Conservation (phyloP, 805 yeast species). For the Zygotorulaspora chibaensis region DNA sequence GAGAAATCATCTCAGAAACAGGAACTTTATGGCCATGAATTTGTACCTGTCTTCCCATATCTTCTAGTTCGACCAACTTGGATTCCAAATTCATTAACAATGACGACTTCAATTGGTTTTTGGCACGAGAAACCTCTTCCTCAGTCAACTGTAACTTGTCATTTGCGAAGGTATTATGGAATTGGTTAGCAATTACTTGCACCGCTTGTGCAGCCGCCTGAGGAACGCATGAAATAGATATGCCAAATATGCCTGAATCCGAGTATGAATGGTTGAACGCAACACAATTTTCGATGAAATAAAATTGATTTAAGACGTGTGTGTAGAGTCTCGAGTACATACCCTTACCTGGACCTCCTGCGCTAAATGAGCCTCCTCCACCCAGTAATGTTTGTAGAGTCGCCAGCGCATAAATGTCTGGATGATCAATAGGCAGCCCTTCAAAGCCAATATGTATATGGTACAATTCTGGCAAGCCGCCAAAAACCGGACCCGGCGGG, state of each 20-base stretch:
- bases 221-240: constrained; percentile 78
- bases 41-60: constrained; percentile 91
- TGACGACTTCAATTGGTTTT: constrained; percentile 84
- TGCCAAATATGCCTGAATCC: constrained; percentile 88
- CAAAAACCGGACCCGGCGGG: constrained; percentile 52
- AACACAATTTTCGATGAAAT: constrained; percentile 82
- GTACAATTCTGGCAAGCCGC: constrained; percentile 71
- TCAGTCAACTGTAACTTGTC: constrained; percentile 61
- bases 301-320: constrained; percentile 83
- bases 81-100: constrained; percentile 90
- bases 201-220: constrained; percentile 81
- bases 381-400: constrained; percentile 86
- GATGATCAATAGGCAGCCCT: constrained; percentile 76
- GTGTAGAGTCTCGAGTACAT: constrained; percentile 95
- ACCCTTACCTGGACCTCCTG: constrained; percentile 99
- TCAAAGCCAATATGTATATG: constrained; percentile 87
- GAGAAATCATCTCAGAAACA: constrained; percentile 73
- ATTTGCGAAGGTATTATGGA: constrained; percentile 45
- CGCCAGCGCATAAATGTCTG: constrained; percentile 87
- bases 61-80: constrained; percentile 90
- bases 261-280: constrained; percentile 87
- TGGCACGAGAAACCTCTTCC: constrained; percentile 80
- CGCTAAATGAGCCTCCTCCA: constrained; percentile 96
- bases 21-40: constrained; percentile 72
- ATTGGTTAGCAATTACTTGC: constrained; percentile 68